phyloP scores from a whole-genome alignment of 192 early-diverging fungal genomes.

The Geosiphon pyriformis region DNA sequence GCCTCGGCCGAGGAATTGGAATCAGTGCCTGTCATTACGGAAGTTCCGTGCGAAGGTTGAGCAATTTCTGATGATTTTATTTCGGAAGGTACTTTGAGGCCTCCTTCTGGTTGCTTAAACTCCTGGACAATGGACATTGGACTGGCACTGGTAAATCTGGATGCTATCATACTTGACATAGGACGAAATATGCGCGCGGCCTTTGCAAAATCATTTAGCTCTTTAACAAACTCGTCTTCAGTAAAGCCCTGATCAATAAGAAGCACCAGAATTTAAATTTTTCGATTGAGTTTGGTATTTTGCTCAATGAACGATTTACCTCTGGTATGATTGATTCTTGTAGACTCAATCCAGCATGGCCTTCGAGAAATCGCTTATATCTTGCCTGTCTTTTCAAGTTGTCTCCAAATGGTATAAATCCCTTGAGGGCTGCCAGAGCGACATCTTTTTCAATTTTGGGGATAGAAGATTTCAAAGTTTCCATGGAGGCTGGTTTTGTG shows the following conservation, averaged over 20 bases:
- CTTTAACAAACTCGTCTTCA: slow-evolving; percentile 46
- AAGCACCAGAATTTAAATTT: not conserved
- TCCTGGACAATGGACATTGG: slow-evolving; percentile 22
- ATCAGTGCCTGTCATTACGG: not conserved
- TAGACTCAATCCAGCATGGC: slow-evolving; percentile 47
- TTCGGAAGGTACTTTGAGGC: slow-evolving; percentile 32
- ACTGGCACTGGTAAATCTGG: slow-evolving; percentile 59
- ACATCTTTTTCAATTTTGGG: slow-evolving; percentile 55
- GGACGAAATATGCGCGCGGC: slow-evolving; percentile 73
- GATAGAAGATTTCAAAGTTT: slow-evolving; percentile 29
- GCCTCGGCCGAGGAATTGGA: slow-evolving; percentile 36
- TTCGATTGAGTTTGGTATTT: not conserved
- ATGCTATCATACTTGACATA: slow-evolving; percentile 61
- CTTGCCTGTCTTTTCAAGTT: slow-evolving; percentile 65
- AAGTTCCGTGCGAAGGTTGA: not conserved
- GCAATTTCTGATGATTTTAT: not conserved
- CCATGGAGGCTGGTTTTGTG: not conserved
- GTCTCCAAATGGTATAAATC: slow-evolving; percentile 75
- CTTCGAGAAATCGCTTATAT: slow-evolving; percentile 65
- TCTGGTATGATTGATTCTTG: slow-evolving; percentile 16
- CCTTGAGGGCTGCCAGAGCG: slow-evolving; percentile 63
- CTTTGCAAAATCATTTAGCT: slow-evolving; percentile 68
- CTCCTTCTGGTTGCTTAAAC: slow-evolving; percentile 33
- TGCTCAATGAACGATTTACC: not conserved
- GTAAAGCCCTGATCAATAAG: slow-evolving; percentile 33